Conservation (phyloP, 2,329 filamentous ascomycete genomes). For the Parastagonospora avenae region DNA sequence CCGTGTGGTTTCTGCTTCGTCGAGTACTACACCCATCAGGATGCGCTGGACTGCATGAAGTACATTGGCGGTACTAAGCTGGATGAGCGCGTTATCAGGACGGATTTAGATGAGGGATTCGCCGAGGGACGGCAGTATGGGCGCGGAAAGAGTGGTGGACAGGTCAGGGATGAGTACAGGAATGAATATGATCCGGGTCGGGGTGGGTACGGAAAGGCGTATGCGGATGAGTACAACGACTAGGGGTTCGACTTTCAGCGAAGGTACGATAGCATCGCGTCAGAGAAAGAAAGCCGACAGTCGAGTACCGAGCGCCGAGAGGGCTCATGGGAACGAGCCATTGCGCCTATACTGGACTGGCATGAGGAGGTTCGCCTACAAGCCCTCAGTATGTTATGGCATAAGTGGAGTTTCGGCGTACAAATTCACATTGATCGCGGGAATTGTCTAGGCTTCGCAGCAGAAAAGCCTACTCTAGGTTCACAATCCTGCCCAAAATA, state of each 20-base stretch:
- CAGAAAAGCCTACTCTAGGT: constrained; percentile 1
- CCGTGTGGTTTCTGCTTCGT: constrained; percentile 99
- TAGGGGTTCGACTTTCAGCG: constrained; percentile 1
- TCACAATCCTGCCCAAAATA: constrained; percentile 3
- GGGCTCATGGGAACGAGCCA: not conserved
- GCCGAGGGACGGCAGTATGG: constrained; percentile 96
- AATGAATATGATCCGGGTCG: constrained; percentile 96
- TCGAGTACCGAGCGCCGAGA: too few relatives aligned
- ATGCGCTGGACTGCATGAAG: constrained; percentile 97
- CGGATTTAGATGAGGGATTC: constrained; percentile 94
- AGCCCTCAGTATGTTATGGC: constrained; percentile 10
- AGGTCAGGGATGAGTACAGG: constrained; percentile 96
- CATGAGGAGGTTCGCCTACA: not conserved
- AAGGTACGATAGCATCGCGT: too few relatives aligned
- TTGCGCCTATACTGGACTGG: not conserved
- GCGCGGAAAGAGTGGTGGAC: constrained; percentile 91
- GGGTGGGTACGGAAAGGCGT: constrained; percentile 82
- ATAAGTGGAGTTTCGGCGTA: constrained; percentile 26
- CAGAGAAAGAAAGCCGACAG: too few relatives aligned
- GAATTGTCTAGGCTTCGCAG: not conserved
- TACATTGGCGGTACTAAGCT: constrained; percentile 98
- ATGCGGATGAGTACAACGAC: constrained; percentile 41
- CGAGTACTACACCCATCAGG: constrained; percentile 97
- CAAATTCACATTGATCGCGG: not conserved
- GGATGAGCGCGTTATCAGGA: constrained; percentile 94